Base-by-base conservation (phyloP, 208 protist genomes). In the Wallacemonas rigidus region DNA sequence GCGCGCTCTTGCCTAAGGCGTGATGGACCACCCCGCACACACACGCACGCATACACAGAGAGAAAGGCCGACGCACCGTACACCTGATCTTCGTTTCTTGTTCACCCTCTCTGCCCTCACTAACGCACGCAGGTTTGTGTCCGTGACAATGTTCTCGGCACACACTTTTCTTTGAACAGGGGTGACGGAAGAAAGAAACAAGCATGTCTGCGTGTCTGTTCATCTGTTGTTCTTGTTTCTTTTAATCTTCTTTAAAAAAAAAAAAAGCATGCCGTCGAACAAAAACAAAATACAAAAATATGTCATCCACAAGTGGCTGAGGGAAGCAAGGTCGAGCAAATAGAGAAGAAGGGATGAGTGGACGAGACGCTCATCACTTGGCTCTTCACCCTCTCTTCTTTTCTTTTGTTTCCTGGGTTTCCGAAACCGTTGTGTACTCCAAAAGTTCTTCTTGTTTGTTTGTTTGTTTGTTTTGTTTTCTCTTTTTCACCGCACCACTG, bases 1-100 rank as follows among this genome's bases (percentile, higher is more conserved):
- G 72, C 91, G 91, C 68, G 82, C 89, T 5, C 85, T 95, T 41
- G 85, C 77, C 74, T 93, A 84, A 82, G 75, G 26, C 38, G 14
- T 26, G 26, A 26, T 26, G 26, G 26, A 26, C 26, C 26, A 26
- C 26, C 26, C 26, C 0, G 0, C 26, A 26, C 26, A 26, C 26
- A 26, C 26, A 26, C 26, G 26, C 26, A 26, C 26, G 26, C 26
- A 26, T 26, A 26, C 26, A 26, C 26, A 26, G 26, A 26, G 26
- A 26, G 26, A 26, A 26, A 26, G 26, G 26, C 26, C 26, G 26
- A 26, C 26, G 26, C 43, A 38, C 67, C 45, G 45, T 50, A 50
- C 45, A 12, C 55, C 8, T 40, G 7, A 6, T 60, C 55, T 60
- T 15, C 40, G 35, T 44, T 7, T 39, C 14, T 51, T 44, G 0